Evolutionary conservation across 306 rosid species (phyloP), one percentile per base, ranked within the genome.

Genomic region (Vigna trinervia): DNA sequence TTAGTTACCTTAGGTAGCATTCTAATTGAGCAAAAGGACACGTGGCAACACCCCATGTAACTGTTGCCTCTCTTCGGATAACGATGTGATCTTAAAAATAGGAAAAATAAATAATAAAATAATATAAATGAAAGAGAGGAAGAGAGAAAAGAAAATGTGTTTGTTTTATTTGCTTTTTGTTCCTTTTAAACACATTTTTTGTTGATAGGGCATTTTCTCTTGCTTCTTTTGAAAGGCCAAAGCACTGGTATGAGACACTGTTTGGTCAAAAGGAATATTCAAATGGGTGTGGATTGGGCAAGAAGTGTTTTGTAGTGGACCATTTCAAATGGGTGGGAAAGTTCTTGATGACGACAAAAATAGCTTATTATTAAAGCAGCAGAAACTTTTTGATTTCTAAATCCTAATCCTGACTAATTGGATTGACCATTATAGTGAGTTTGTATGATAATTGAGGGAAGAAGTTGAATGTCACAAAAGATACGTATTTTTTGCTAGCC

Each of bases 241-340:
- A 74, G 61, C 78, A 68, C 72, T 34, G 15, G 2, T 61, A 1
- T 22, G 77, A 23, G 74, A 46, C 78, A 63, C 36, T 60, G 17
- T 78, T 69, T 76, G 89, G 94, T 91, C 89, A 89, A 88, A 85
- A 75, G 58, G 85, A 79, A 75, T 61, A 68, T 76, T 83, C 77
- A 80, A 74, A 59, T 77, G 78, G 89, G 76, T 39, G 69, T 69
- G 83, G 84, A 85, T 83, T 80, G 89, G 82, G 38, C 50, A 63
- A 46, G 34, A 76, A 82, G 76, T 41, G 69, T 59, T 48, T 73
- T 12, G 5, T 63, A 58, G 17, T 53, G 78, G 84, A 76, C 79
- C 83, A 75, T 63, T 84, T 82, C 81, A 62, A 79, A 71, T 3
- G 43, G 60, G 51, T 52, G 68, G 28, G 51, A 54, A 63, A 65